These are phyloP conservation scores for Lasiodiplodia gonubiensis DNA, from an alignment of 2,329 filamentous ascomycete species.

Conservation along the genomic window DNA sequence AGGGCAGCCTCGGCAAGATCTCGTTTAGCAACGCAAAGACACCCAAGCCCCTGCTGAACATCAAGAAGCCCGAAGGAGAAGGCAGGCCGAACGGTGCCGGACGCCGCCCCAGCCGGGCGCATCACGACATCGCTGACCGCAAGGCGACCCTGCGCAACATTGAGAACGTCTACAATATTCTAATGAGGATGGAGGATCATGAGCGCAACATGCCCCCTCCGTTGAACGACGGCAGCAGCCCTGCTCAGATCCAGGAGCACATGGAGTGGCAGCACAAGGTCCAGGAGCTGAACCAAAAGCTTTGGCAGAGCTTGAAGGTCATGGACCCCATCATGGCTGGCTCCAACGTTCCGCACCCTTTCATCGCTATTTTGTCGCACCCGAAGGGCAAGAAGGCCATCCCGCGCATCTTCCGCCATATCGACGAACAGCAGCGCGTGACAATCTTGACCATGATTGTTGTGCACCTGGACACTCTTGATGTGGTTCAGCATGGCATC, in stretches of 20 bases:
- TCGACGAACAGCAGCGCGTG: slow-evolving; percentile 88
- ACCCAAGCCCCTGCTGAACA: slow-evolving; percentile 90
- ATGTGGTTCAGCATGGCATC: slow-evolving; percentile 83
- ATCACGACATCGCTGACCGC: slow-evolving; percentile 70
- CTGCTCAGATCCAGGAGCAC: slow-evolving; percentile 73
- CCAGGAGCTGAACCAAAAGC: slow-evolving; percentile 72
- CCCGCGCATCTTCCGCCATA: slow-evolving; percentile 90
- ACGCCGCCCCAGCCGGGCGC: slow-evolving; percentile 52
- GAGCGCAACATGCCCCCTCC: slow-evolving; percentile 78
- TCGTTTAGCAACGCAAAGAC: slow-evolving; percentile 99
- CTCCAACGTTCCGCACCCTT: slow-evolving; percentile 75
- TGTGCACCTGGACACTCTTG: slow-evolving; percentile 87
- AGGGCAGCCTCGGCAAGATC: slow-evolving; percentile 95
- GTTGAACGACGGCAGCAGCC: slow-evolving; percentile 67
- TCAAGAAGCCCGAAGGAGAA: slow-evolving; percentile 81
- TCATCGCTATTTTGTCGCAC: slow-evolving; percentile 94
- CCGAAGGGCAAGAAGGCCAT: slow-evolving; percentile 96
- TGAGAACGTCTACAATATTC: slow-evolving; percentile 81
- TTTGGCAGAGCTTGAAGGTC: slow-evolving; percentile 89
- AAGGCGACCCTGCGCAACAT: slow-evolving; percentile 86
- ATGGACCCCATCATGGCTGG: slow-evolving; percentile 80
- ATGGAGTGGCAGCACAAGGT: slow-evolving; percentile 79
- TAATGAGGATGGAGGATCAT: slow-evolving; percentile 95
- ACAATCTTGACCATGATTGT: slow-evolving; percentile 96
- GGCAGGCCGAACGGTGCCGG: slow-evolving; percentile 59